Base-by-base conservation (phyloP, 768 basidiomycete species). In the Lentinula edodes region DNA sequence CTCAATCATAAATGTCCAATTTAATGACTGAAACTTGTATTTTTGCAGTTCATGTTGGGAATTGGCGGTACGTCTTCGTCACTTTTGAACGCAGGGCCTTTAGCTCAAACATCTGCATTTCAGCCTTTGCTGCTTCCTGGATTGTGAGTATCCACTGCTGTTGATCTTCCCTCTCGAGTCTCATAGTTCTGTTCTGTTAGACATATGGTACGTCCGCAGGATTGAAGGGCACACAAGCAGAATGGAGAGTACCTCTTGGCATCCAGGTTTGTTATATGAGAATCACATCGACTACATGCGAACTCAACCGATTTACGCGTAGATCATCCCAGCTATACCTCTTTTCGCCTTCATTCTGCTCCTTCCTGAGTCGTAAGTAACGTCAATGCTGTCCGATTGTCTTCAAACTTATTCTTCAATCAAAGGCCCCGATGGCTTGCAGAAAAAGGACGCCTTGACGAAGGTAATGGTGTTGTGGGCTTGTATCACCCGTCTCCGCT, bases 161-260 rank as follows among this genome's bases (percentile, higher is more conserved):
- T 16, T 38, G 43, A n/a, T 28, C 10, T 42, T 28, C 20, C 12
- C 16, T 28, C 9, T 7, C 35, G 6, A 13, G 7, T 39, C 3
- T 39, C 38, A 39, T 7, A 10, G 7, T 32, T 35, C 18, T 23
- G 9, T 54, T 10, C 5, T 8, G 6, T 16, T 52, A 79, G 78
- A 79, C 76, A 1, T 79, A 70, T 60, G 78, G 75, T 1, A 75
- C 74, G 36, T 75, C 76, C 23, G 74, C 74, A 2, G 75, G 77
- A 5, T 69, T 77, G 3, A 72, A 69, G 55, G 74, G 73, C 13
- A 69, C 66, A 1, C 74, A 70, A 50, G 71, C 75, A 6, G 75
- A 83, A 64, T 86, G 83, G 83, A 73, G 84, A 38, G 64, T 86
- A 34, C 81, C 80, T 13, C 66, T 83, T 1, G 80, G 79, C 61